Evolutionary conservation across 345 rosid genomes (phyloP), one percentile per base, ranked within the genome.

Genomic region (Kandelia obovata): DNA sequence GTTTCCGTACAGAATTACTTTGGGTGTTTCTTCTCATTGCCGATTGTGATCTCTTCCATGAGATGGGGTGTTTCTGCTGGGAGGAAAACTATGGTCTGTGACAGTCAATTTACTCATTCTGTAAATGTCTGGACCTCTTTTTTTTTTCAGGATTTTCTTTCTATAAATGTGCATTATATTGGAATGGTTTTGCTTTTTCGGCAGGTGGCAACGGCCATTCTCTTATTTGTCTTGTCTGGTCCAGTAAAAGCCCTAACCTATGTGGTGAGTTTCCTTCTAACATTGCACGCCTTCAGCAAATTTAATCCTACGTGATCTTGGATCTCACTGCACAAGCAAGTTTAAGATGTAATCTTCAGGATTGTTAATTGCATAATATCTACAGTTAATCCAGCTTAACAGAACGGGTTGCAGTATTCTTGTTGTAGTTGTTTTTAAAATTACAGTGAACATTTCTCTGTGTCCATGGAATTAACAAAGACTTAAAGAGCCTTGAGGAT

Each of bases 1-100:
- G 2, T 57, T 73, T 76, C 62, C 62, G 46, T 5, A 65, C 95
- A 94, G 97, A 94, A 87, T 78, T 94, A 94, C 86, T 94, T 94
- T 64, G 98, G 98, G 30, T 89, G 98, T 73, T 91, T 94, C 77
- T 94, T 94, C 75, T 80, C 97, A 6, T 71, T 94, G 84, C 98
- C 97, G 8, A 83, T 89, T 20, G 98, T 94, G 69, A 80, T 94
- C 62, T 81, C 98, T 65, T 91, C 95, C 1, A 75, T 91, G 83
- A 86, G 98, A 78, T 89, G 98, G 98, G 88, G 93, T 62, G 79
- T 94, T 64, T 83, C 96, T 4, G 92, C 88, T 71, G 96, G 98
- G 61, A 94, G 98, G 81, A 94, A 91, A 78, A 92, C 96, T 20
- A 84, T 91, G 97, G 97, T 94, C 66, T 76, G 84, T 72, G 6